Base-by-base conservation (phyloP, 495 filamentous ascomycete genomes). In the Hyphodiscus hymeniophilus region DNA sequence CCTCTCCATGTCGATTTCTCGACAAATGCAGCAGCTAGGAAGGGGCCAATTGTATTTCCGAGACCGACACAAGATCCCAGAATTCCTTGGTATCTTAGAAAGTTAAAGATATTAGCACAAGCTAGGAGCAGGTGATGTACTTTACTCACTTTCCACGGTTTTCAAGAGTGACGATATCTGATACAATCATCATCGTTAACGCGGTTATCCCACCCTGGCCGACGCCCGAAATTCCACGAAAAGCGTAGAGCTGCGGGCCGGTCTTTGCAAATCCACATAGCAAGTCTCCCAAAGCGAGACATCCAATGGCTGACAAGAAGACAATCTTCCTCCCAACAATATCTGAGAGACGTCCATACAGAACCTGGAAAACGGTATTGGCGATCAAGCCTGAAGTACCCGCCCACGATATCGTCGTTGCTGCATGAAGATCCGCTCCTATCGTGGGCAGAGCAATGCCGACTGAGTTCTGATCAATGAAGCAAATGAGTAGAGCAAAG, bases 151-250 rank as follows among this genome's bases (percentile, higher is more conserved):
- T 71, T 13, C 86, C 88, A 51, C 88, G 67, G 50, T 90, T 82
- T 17, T 84, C 73, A 35, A 94, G 68, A 12, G 84, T 72, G 3
- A 94, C 76, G 18, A 90, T 70, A 60, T 95, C 89, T 36, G 79
- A 84, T 51, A 94, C 64, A 32, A 95, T 67, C 41, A 95, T 92
- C 50, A 70, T 80, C 40, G 85, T 83, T 39, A 92, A 76, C 3
- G 84, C 83, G 2, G 82, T 87, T 82, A 94, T 94, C 18, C 88
- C 89, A 32, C 85, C 88, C 26, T 84, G 87, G 13, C 87, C 87
- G 50, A 89, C 77, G 7, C 88, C 88, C 2, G 66, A 61, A 1
- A 73, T 46, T 10, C 75, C 77, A 48, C 77, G 60, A 31, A 86
- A 82, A 38, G 74, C 76, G 61, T 89, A 86, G 12, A 94, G 64